phyloP scores from a whole-genome alignment of 2,329 filamentous ascomycete species.

The Paecilomyces niveus region DNA sequence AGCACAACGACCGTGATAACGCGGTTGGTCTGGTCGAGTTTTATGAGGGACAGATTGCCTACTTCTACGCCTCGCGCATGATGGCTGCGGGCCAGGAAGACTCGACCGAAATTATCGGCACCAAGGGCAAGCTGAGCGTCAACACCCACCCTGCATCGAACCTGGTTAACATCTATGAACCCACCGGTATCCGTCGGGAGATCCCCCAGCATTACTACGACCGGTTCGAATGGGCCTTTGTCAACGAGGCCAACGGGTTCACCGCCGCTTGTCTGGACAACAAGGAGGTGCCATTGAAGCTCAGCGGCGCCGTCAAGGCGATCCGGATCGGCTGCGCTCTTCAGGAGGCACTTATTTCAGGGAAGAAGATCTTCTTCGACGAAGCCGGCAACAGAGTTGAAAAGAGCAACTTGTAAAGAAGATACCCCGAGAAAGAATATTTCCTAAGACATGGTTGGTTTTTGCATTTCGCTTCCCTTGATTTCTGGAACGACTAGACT shows the following conservation, averaged over 20 bases:
- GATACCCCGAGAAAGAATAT: background rate
- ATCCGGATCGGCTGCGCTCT: slow-evolving; percentile 54
- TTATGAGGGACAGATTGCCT: slow-evolving; percentile 29
- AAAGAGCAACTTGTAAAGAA: slow-evolving; percentile 28
- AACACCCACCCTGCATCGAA: slow-evolving; percentile 54
- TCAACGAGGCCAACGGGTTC: slow-evolving; percentile 59
- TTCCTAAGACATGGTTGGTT: background rate
- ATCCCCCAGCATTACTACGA: slow-evolving; percentile 59
- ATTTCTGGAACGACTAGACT: background rate
- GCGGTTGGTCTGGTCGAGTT: slow-evolving; percentile 30
- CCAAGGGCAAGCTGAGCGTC: slow-evolving; percentile 52
- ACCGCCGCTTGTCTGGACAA: slow-evolving; percentile 52
- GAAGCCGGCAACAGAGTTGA: slow-evolving; percentile 44
- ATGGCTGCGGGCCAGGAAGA: slow-evolving; percentile 30
- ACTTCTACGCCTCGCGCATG: slow-evolving; percentile 26
- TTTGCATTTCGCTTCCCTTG: background rate
- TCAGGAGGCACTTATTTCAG: slow-evolving; percentile 50
- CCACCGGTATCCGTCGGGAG: slow-evolving; percentile 50
- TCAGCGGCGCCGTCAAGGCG: slow-evolving; percentile 50
- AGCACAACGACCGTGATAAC: slow-evolving; percentile 29
- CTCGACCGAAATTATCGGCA: slow-evolving; percentile 25
- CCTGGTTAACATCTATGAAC: slow-evolving; percentile 51
- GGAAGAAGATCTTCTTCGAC: slow-evolving; percentile 54
- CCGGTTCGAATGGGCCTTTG: slow-evolving; percentile 58
- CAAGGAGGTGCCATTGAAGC: slow-evolving; percentile 47